phyloP scores from a whole-genome alignment of 768 basidiomycete species.

The Termitomyces titanicus region DNA sequence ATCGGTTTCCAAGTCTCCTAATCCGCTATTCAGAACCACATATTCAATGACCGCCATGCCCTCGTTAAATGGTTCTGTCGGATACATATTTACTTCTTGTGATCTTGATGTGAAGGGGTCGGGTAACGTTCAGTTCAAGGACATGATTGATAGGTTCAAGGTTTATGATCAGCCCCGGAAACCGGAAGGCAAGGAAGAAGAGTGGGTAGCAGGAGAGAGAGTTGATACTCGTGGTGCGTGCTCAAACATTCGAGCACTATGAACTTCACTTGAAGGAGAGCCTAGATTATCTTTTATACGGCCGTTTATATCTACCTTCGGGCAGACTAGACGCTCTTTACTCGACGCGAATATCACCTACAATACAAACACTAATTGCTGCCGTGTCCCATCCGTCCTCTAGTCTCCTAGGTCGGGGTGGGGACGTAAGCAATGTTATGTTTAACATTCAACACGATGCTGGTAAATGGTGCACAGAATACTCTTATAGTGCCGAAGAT shows the following conservation, averaged over 20 bases:
- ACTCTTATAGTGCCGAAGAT: slow-evolving; percentile 92
- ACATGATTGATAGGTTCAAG: slow-evolving; percentile 86
- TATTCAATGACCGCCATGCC: slow-evolving; percentile 94
- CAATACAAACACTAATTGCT: slow-evolving; percentile 77
- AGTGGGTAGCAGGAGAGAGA: slow-evolving; percentile 77
- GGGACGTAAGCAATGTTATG: slow-evolving; percentile 67
- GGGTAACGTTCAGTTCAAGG: slow-evolving; percentile 74
- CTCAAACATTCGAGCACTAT: slow-evolving; percentile 8
- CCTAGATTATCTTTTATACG: slow-evolving; percentile 90
- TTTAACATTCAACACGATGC: slow-evolving; percentile 88
- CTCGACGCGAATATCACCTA: slow-evolving; percentile 74
- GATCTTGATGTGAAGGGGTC: slow-evolving; percentile 70
- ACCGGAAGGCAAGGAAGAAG: slow-evolving; percentile 76
- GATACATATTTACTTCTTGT: slow-evolving; percentile 91
- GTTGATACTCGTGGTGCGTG: slow-evolving; percentile 71
- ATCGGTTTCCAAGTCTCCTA: slow-evolving; percentile 85
- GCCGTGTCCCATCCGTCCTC: slow-evolving; percentile 81
- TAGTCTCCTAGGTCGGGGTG: slow-evolving; percentile 38
- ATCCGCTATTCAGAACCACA: slow-evolving; percentile 82
- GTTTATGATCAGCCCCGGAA: slow-evolving; percentile 77
- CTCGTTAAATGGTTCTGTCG: slow-evolving; percentile 87
- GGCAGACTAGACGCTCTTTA: slow-evolving; percentile 88
- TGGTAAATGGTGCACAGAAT: slow-evolving; percentile 91
- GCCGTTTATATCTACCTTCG: slow-evolving; percentile 85
- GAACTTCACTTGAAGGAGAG: slow-evolving; percentile 8